A percentile compares a stretch with the other conserved stretches of the same genome.
phyloP scores from a whole-genome alignment of 495 filamentous ascomycete genomes.

The Entonaema liquescens region DNA sequence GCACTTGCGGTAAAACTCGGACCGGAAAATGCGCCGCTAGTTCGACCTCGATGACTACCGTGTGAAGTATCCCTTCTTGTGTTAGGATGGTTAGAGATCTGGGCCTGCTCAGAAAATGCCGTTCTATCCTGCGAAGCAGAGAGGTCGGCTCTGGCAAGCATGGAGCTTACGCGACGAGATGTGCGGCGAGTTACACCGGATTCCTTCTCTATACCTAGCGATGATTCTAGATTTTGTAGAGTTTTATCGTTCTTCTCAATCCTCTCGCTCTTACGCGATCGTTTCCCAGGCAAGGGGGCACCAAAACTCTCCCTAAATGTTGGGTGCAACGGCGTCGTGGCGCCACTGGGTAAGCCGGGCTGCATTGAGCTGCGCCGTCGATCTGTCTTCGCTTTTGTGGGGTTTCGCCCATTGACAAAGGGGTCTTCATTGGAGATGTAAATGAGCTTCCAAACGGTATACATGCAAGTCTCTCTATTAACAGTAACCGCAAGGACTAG shows the following conservation, averaged over 20 bases:
- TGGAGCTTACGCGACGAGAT: slow-evolving; percentile 88
- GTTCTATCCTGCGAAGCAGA: slow-evolving; percentile 78
- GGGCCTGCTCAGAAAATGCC: slow-evolving; percentile 75
- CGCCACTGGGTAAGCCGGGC: slow-evolving; percentile 77
- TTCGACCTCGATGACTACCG: slow-evolving; percentile 69
- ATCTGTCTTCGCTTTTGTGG: slow-evolving; percentile 62
- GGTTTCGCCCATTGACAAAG: slow-evolving; percentile 58
- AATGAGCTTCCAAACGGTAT: slow-evolving; percentile 80
- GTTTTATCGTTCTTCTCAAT: slow-evolving; percentile 66
- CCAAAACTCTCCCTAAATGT: slow-evolving; percentile 60
- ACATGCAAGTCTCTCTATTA: slow-evolving; percentile 74
- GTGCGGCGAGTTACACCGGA: slow-evolving; percentile 71
- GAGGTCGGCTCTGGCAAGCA: slow-evolving; percentile 89
- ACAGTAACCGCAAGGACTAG: slow-evolving; percentile 83
- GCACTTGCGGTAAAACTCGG: slow-evolving; percentile 49
- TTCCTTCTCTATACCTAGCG: slow-evolving; percentile 74
- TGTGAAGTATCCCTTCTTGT: slow-evolving; percentile 75
- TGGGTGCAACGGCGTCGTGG: slow-evolving; percentile 76
- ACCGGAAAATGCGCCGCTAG: slow-evolving; percentile 62
- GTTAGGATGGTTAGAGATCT: slow-evolving; percentile 55
- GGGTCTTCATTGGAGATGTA: slow-evolving; percentile 69
- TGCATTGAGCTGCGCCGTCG: slow-evolving; percentile 84
- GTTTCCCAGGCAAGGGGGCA: slow-evolving; percentile 56
- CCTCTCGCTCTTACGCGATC: slow-evolving; percentile 53
- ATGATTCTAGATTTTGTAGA: slow-evolving; percentile 60